Evolutionary conservation across 202 grass and related monocot genomes (phyloP), one percentile per base, ranked within the genome.

Genomic region (Zizania palustris): DNA sequence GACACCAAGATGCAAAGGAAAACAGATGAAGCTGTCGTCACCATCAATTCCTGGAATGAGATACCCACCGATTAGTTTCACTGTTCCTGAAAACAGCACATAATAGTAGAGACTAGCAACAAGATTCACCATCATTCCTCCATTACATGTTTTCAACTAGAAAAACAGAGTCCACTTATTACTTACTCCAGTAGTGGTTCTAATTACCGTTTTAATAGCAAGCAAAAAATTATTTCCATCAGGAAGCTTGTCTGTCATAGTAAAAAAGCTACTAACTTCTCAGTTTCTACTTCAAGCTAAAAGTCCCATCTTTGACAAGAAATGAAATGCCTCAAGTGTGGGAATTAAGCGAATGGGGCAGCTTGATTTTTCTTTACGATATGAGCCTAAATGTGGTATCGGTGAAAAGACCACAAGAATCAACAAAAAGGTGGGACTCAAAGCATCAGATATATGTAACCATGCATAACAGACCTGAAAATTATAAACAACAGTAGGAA

Each of bases 1-100:
- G 88, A 90, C 46, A 86, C 81, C 69, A 81, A 84, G 48, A 87
- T 80, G 84, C 86, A 92, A 62, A 97, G 86, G 48, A 83, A 46
- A 74, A 80, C 38, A 10, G 84, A 85, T 60, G 86, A 73, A 35
- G 75, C 45, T 49, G 66, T 63, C 20, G 91, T 93, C 81, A 90
- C 84, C 61, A 93, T 78, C 60, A 84, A 75, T 65, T 93, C 84
- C 91, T 93, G 84, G 67, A 79, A 87, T 78, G 37, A 77, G 73
- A 78, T 87, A 38, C 62, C 19, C 63, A 73, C 60, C 43, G 48
- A 72, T 72, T 65, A 55, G 42, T 56, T 13, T 65, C 45, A 82
- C 20, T 77, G 2, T 38, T 20, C 14, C 67, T n/a, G 15, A 35
- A 81, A 84, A 46, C 36, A 64, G 15, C 45, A 60, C 35, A 65